A percentile compares a stretch with the other conserved stretches of the same genome.
Evolutionary conservation across 345 rosid genomes (phyloP).

Genomic region (Hypericum perforatum): DNA sequence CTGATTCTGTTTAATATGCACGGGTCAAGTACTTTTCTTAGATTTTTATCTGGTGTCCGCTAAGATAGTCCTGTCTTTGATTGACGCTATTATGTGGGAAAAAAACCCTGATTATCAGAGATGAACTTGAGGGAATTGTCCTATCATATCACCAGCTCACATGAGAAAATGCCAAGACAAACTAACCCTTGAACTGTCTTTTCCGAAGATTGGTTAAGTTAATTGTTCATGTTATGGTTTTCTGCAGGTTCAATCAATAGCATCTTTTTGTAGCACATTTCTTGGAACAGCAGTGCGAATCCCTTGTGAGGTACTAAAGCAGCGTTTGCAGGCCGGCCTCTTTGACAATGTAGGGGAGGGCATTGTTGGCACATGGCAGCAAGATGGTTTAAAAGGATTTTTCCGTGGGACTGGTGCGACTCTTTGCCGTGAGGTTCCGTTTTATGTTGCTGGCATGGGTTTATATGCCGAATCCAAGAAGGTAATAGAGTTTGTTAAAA

Average conservation of each 20-base stretch:
- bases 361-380: slow-evolving; percentile 79
- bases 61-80: too few relatives aligned
- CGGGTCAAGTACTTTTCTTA: too few relatives aligned
- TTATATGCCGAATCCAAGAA: slow-evolving; percentile 91
- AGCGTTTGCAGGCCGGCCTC: slow-evolving; percentile 87
- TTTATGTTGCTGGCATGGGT: slow-evolving; percentile 92
- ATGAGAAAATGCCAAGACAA: too few relatives aligned
- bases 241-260: slow-evolving; percentile 79
- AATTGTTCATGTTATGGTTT: neutral
- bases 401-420: slow-evolving; percentile 98
- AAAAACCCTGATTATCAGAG: too few relatives aligned
- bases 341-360: slow-evolving; percentile 91
- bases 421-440: slow-evolving; percentile 92
- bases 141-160: too few relatives aligned
- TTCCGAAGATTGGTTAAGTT: neutral
- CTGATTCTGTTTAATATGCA: too few relatives aligned
- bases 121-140: too few relatives aligned
- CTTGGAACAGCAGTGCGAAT: slow-evolving; percentile 92
- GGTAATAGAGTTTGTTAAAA: slow-evolving; percentile 26
- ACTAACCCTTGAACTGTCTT: neutral
- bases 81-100: too few relatives aligned
- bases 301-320: slow-evolving; percentile 97
- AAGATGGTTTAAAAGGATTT: slow-evolving; percentile 84
- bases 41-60: too few relatives aligned
- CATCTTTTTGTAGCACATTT: slow-evolving; percentile 90